Percentiles rank a stretch among this genome's conserved stretches.
Conservation (phyloP, 352 stramenopile genomes). For the Pythium guiyangense region DNA sequence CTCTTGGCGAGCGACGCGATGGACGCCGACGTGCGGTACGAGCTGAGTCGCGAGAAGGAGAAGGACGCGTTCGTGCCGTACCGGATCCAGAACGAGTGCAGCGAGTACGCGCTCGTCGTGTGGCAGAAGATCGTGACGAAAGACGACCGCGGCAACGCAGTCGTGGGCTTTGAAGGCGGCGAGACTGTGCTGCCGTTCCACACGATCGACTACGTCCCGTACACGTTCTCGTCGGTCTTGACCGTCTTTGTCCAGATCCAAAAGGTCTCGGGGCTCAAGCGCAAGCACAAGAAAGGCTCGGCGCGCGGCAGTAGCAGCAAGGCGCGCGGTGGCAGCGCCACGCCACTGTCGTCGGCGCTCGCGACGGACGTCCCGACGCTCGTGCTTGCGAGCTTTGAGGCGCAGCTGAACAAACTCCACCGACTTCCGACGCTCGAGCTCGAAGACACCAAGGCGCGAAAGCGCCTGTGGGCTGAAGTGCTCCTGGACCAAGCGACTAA, state of each 20-base stretch:
- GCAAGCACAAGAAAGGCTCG: conserved; percentile 23
- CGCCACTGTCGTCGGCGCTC: not conserved
- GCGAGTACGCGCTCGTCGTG: conserved; percentile 63
- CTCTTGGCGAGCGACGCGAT: not conserved
- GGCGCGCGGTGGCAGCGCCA: not conserved
- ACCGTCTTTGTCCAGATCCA: conserved; percentile 75
- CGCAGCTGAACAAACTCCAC: conserved; percentile 77
- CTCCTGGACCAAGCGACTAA: conserved; percentile 77
- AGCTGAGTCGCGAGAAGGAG: conserved; percentile 21
- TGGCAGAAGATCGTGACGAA: conserved; percentile 75
- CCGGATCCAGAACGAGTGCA: conserved; percentile 84
- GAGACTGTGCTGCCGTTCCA: conserved; percentile 73
- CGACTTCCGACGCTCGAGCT: conserved; percentile 77
- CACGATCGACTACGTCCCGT: conserved; percentile 77
- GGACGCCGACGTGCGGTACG: not conserved
- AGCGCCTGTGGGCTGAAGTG: conserved; percentile 73
- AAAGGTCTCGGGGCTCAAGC: conserved; percentile 43
- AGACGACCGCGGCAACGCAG: conserved; percentile 40
- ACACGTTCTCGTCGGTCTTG: conserved; percentile 55
- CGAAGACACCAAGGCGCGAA: conserved; percentile 51
- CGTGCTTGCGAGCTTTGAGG: conserved; percentile 71
- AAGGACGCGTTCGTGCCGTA: conserved; percentile 67
- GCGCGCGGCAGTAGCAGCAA: not conserved
- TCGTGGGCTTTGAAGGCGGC: conserved; percentile 53
- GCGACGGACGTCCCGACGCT: conserved; percentile 6